Base-by-base conservation (phyloP, 1,284 basidiomycete species). In the Testicularia cyperi region DNA sequence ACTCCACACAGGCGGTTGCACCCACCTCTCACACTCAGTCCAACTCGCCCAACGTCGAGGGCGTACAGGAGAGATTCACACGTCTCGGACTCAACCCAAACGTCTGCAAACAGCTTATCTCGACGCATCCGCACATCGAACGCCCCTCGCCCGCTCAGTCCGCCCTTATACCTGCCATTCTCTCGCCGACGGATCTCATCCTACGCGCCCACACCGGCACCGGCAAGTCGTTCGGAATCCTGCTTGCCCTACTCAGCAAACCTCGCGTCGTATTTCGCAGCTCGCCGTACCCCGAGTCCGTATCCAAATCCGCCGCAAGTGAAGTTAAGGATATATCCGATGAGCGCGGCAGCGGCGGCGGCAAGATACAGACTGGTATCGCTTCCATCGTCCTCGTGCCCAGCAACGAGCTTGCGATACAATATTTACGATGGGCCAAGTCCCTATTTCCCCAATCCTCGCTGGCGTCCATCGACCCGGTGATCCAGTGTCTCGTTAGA, bases 141-240 rank as follows among this genome's bases (percentile, higher is more conserved):
- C 38, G 26, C n/a, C 74, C 74, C 1, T 70, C 74, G 19, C 38
- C 41, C 15, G 65, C 70, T n/a, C 74, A 76, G 29, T 41, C 38
- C 4, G 60, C 55, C 24, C 47, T 74, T 4, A 66, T 75, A 16
- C 60, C 68, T 2, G 61, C 68, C 13, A 43, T 72, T 25, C 46
- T 67, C 19, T 51, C 57, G 16, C 68, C 57, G 1, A 49, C 44
- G 14, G 74, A 76, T 35, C 51, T 76, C 29, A 57, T 76, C 9
- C 24, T 73, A 18, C 62, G 74, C 3, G 70, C 72, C 14, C 70
- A 73, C 28, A 76, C 74, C 2, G 74, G 72, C 22, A 72, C 70
- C 0, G 74, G 74, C 16, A 76, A 76, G 55, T 67, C 64, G 6
- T 72, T 74, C 15, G 70, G 57, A 16, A 40, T 74, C 29, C 56